Percentiles rank a stretch among this genome's conserved stretches.
phyloP scores from a whole-genome alignment of 208 protist species.

The Crithidia sp. region DNA sequence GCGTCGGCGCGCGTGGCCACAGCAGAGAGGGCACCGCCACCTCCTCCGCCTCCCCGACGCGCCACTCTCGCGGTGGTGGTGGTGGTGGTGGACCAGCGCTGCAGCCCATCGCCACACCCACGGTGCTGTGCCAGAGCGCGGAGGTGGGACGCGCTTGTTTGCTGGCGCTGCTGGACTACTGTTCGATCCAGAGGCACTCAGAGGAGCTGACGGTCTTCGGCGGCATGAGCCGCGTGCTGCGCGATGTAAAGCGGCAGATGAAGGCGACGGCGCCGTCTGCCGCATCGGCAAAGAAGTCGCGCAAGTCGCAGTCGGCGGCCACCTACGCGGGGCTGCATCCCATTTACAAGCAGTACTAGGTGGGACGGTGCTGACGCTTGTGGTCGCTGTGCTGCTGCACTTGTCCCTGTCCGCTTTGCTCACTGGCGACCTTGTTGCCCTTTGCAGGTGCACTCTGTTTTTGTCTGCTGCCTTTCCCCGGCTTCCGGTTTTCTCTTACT shows the following conservation, averaged over 20 bases:
- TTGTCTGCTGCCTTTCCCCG: too few species aligned
- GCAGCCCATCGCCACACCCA: conserved; percentile 48
- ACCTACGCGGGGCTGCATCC: conserved; percentile 31
- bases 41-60: conserved; percentile 1
- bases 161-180: conserved; percentile 84
- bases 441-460: neutral
- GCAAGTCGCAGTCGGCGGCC: conserved; percentile 15
- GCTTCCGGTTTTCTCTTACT: too few species aligned
- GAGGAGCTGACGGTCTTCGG: conserved; percentile 54
- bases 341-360: conserved; percentile 58
- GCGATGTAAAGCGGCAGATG: conserved; percentile 67
- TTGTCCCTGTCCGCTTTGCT: neutral
- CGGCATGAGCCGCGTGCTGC: conserved; percentile 66
- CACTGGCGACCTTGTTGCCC: neutral
- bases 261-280: conserved; percentile 13
- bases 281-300: conserved; percentile 17
- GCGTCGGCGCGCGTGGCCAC: neutral
- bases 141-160: conserved; percentile 70
- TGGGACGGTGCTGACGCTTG: neutral
- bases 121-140: conserved; percentile 75
- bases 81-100: conserved; percentile 9
- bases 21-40: conserved; percentile 4
- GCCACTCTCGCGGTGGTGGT: neutral
- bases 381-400: neutral
- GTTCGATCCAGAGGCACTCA: conserved; percentile 45